These are phyloP conservation scores for Gossypium schwendimanii DNA, from an alignment of 441 rosid genomes.

Conservation along the genomic window DNA sequence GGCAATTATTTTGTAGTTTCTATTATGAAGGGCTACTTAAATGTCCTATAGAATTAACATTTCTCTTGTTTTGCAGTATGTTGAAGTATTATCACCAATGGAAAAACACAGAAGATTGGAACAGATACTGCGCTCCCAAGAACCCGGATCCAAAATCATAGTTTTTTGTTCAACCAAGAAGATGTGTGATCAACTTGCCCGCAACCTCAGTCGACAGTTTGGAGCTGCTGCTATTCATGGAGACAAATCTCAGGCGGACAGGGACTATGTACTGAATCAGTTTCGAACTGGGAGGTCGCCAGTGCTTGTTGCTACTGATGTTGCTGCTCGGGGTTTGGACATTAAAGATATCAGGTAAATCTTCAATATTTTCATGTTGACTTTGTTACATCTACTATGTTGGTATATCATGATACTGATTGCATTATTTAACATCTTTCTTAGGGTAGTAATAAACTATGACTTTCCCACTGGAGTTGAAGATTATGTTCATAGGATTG, in stretches of 20 bases:
- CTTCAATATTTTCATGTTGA: background rate
- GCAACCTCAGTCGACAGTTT: slow-evolving; percentile 69
- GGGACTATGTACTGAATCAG: slow-evolving; percentile 79
- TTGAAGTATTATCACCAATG: slow-evolving; percentile 72
- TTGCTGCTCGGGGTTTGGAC: slow-evolving; percentile 97
- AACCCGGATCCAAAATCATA: slow-evolving; percentile 88
- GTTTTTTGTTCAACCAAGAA: slow-evolving; percentile 93
- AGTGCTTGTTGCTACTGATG: slow-evolving; percentile 97
- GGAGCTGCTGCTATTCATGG: slow-evolving; percentile 99
- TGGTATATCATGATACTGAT: background rate
- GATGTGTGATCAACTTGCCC: slow-evolving; percentile 95
- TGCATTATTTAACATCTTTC: slow-evolving; percentile 9
- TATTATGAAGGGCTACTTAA: background rate
- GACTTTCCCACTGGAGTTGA: slow-evolving; percentile 97
- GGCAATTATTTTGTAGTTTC: background rate
- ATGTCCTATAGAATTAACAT: background rate
- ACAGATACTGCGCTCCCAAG: slow-evolving; percentile 86
- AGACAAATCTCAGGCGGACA: slow-evolving; percentile 94
- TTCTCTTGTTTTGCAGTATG: slow-evolving; percentile 38
- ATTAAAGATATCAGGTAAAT: slow-evolving; percentile 81
- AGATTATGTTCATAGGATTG: slow-evolving; percentile 97
- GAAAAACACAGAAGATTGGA: slow-evolving; percentile 91
- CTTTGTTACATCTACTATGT: background rate
- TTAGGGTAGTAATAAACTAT: slow-evolving; percentile 86
- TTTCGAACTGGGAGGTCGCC: slow-evolving; percentile 91